Percentiles rank a stretch among this genome's conserved stretches.
phyloP scores from a whole-genome alignment of 2,329 filamentous ascomycete genomes.

The Rhytidhysteron rufulum region DNA sequence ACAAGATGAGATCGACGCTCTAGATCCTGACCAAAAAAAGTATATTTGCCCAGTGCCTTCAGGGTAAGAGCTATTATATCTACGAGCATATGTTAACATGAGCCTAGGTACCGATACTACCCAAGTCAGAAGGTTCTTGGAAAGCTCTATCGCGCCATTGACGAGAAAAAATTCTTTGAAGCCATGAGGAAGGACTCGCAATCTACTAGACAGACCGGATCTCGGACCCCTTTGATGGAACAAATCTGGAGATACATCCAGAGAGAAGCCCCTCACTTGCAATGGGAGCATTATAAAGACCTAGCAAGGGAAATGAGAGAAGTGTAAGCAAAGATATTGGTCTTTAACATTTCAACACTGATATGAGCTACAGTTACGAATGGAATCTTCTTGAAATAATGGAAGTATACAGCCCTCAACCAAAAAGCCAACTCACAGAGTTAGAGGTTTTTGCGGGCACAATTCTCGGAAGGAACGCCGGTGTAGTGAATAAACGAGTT shows the following conservation, averaged over 20 bases:
- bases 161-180: constrained; percentile 61
- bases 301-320: constrained; percentile 40
- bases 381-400: constrained; percentile 43
- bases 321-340: constrained; percentile 42
- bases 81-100: too few species aligned
- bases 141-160: constrained; percentile 63
- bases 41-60: too few species aligned
- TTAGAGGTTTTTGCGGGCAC: constrained; percentile 48
- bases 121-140: constrained; percentile 64
- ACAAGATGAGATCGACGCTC: constrained; percentile 29
- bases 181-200: constrained; percentile 1
- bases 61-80: too few species aligned
- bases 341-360: constrained; percentile 47
- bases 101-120: constrained; percentile 55
- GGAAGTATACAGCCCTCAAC: constrained; percentile 18
- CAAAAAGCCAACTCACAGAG: constrained; percentile 8
- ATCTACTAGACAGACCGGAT: not conserved
- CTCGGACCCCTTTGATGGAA: constrained; percentile 14
- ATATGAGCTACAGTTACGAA: constrained; percentile 44
- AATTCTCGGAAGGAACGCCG: constrained; percentile 46
- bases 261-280: constrained; percentile 30
- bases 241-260: constrained; percentile 36
- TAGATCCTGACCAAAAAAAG: constrained; percentile 12
- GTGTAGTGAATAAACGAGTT: constrained; percentile 20
- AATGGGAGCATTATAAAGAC: constrained; percentile 30